Evolutionary conservation across 768 basidiomycete species (phyloP), one percentile per base, ranked within the genome.

Genomic region (Gelatoporia subvermispora): DNA sequence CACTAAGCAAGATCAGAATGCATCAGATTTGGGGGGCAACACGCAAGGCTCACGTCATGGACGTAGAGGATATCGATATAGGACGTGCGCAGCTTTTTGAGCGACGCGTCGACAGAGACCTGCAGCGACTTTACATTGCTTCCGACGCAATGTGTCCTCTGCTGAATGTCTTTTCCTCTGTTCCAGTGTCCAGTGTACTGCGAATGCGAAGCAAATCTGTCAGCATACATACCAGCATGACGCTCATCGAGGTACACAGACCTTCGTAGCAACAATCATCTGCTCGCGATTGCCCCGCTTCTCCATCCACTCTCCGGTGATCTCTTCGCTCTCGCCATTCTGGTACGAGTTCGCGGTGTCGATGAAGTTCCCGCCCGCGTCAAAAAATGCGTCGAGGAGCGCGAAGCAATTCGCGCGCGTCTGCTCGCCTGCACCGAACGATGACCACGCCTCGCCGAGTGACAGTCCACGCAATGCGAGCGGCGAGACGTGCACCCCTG

Each of bases 1-100:
- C 78, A 77, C 62, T 65, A 73, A 45, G 75, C 72, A 4, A 73
- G 35, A 55, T 75, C 74, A 13, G 69, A 68, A 75, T 75, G 57
- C 58, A 62, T 31, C n/a, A n/a, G n/a, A n/a, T n/a, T n/a, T n/a
- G n/a, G n/a, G n/a, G n/a, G n/a, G n/a, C n/a, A n/a, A n/a, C n/a
- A n/a, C n/a, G n/a, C n/a, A n/a, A n/a, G n/a, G n/a, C n/a, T 38
- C 35, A 54, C 52, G 59, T 65, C 67, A 53, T 81, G 79, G 4
- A 80, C 55, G 50, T 82, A 80, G 24, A 81, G 59, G 43, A 82
- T 70, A 54, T 82, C 79, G 56, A 82, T 71, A 55, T 77, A 85
- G n/a, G 72, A 65, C 0, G 81, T 83, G 38, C 78, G 65, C 17
- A 85, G 69, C 51, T 80, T 82, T 52, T 67, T 67, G 47, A 76